A percentile compares a stretch with the other conserved stretches of the same genome.
Conservation (phyloP, 306 rosid genomes). For the Dicorynia guianensis region DNA sequence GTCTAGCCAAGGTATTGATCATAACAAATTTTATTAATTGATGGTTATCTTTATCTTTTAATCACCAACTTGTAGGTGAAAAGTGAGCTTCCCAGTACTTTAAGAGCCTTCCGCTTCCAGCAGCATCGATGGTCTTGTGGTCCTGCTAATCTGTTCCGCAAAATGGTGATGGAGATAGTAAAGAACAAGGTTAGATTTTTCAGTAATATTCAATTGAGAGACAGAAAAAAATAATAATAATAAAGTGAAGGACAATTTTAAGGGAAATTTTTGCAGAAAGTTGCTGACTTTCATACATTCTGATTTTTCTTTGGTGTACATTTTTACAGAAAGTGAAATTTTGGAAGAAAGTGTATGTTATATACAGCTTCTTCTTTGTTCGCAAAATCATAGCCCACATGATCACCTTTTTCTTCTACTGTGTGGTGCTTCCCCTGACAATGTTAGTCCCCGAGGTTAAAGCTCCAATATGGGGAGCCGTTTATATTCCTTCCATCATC, state of each 20-base stretch:
- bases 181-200: constrained; percentile 66
- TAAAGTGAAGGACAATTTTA: neutral
- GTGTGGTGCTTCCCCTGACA: constrained; percentile 82
- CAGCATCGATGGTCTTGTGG: constrained; percentile 94
- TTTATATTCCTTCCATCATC: constrained; percentile 80
- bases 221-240: neutral
- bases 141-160: constrained; percentile 86
- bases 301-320: neutral
- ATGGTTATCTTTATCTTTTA: neutral
- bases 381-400: constrained; percentile 83
- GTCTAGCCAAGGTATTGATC: neutral
- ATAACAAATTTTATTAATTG: neutral
- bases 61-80: constrained; percentile 56
- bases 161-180: constrained; percentile 82
- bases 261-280: too few relatives aligned
- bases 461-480: constrained; percentile 90
- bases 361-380: constrained; percentile 88
- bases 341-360: constrained; percentile 88
- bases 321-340: constrained; percentile 68
- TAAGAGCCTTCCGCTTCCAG: constrained; percentile 92
- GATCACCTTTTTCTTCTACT: constrained; percentile 82
- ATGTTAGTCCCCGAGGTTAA: constrained; percentile 82
- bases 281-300: constrained; percentile 9
- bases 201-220: neutral
- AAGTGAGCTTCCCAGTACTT: constrained; percentile 95